phyloP scores from a whole-genome alignment of 129 eudicot species.

The Flaveria linearis region DNA sequence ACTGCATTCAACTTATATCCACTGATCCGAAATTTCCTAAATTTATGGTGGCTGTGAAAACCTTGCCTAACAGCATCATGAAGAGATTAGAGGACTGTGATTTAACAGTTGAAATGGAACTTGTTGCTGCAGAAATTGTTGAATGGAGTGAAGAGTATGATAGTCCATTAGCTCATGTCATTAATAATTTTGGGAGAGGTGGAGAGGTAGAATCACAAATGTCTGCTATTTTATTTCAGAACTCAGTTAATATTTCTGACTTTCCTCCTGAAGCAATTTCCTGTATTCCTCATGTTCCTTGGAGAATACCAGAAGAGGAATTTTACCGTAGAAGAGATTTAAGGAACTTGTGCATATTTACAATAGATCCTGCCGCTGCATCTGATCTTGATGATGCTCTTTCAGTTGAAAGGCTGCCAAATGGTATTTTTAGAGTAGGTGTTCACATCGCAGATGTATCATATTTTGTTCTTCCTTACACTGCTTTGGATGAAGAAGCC shows the following conservation, averaged over 20 bases:
- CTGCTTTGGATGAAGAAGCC: constrained; percentile 79
- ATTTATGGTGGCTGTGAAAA: constrained; percentile 59
- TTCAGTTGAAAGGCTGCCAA: constrained; percentile 62
- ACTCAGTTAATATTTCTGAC: constrained; percentile 52
- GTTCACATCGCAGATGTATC: constrained; percentile 96
- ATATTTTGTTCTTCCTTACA: constrained; percentile 71
- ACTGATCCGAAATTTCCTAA: constrained; percentile 73
- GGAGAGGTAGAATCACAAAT: constrained; percentile 69
- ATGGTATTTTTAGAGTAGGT: constrained; percentile 66
- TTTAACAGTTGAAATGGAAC: constrained; percentile 67
- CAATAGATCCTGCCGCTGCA: constrained; percentile 82
- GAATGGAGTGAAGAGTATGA: constrained; percentile 75
- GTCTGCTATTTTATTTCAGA: constrained; percentile 82
- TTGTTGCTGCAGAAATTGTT: constrained; percentile 64
- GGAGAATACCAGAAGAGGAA: constrained; percentile 69
- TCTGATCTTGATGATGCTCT: constrained; percentile 91
- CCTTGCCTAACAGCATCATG: constrained; percentile 59
- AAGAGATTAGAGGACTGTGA: constrained; percentile 66
- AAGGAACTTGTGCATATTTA: constrained; percentile 69
- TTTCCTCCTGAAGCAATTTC: constrained; percentile 65
- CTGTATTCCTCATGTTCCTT: constrained; percentile 56
- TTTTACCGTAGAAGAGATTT: constrained; percentile 59
- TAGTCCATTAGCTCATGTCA: constrained; percentile 57
- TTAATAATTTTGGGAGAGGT: constrained; percentile 67
- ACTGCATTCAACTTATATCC: constrained; percentile 56